Conservation (phyloP, 306 rosid genomes). For the Chamaecrista fasciculata region DNA sequence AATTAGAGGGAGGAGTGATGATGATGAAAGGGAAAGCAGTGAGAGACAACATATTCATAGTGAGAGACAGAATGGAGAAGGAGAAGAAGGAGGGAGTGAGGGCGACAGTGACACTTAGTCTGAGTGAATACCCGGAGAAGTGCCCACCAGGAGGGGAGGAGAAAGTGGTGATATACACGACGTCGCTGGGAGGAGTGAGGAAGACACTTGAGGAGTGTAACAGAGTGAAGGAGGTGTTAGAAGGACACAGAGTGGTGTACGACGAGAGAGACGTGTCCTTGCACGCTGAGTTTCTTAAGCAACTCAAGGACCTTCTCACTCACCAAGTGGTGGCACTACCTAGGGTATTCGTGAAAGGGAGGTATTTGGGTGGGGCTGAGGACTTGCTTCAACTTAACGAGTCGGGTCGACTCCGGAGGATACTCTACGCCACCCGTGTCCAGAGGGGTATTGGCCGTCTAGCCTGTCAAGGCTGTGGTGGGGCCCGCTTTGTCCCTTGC, state of each 20-base stretch:
- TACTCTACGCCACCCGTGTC: slow-evolving; percentile 48
- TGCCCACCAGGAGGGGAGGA: slow-evolving; percentile 74
- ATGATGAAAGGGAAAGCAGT: slow-evolving; percentile 14
- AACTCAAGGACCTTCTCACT: slow-evolving; percentile 66
- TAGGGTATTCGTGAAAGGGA: slow-evolving; percentile 77
- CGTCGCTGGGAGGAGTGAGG: slow-evolving; percentile 80
- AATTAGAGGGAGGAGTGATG: neutral
- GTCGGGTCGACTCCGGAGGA: slow-evolving; percentile 55
- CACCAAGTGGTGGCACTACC: slow-evolving; percentile 56
- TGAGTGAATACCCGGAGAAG: slow-evolving; percentile 60
- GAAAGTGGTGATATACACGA: slow-evolving; percentile 76
- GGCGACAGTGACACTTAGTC: too few species aligned
- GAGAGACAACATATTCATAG: slow-evolving; percentile 69
- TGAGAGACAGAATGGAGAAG: slow-evolving; percentile 64
- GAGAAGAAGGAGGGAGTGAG: slow-evolving; percentile 63
- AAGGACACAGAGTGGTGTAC: slow-evolving; percentile 51
- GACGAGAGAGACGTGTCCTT: slow-evolving; percentile 94
- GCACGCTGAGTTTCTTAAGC: slow-evolving; percentile 61
- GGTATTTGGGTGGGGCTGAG: slow-evolving; percentile 71
- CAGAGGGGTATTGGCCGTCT: slow-evolving; percentile 67
- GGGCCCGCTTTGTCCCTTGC: slow-evolving; percentile 86
- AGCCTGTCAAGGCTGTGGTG: slow-evolving; percentile 78
- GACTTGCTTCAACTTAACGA: slow-evolving; percentile 67
- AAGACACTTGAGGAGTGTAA: slow-evolving; percentile 77
- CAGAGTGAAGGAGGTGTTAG: slow-evolving; percentile 54